Conservation (phyloP, 1,139 yeast genomes). For the Sugiyamaella japonica region DNA sequence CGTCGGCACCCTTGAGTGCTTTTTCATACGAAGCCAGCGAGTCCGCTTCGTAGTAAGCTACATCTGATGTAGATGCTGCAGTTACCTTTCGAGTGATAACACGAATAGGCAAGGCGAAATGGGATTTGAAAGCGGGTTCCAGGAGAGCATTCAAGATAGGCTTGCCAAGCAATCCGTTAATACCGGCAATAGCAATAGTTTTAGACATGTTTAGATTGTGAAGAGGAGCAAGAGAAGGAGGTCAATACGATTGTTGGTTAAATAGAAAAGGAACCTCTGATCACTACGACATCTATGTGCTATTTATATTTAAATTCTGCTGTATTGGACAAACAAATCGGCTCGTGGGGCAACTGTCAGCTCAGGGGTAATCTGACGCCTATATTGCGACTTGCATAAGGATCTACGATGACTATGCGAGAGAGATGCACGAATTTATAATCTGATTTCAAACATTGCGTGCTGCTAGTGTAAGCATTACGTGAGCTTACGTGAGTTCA, state of each 20-base stretch:
- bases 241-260: background rate
- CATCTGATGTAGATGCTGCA: conserved; percentile 36
- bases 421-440: background rate
- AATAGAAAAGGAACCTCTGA: background rate
- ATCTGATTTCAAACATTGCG: background rate
- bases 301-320: background rate
- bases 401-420: background rate
- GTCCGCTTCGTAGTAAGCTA: conserved; percentile 26
- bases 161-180: conserved; percentile 53
- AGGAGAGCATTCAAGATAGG: conserved; percentile 50
- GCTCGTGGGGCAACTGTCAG: background rate
- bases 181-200: conserved; percentile 53
- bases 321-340: background rate
- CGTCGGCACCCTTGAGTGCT: conserved; percentile 52
- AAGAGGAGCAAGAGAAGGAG: background rate
- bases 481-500: background rate
- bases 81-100: conserved; percentile 43
- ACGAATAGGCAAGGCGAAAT: conserved; percentile 51
- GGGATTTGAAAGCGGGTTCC: conserved; percentile 46
- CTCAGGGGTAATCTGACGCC: background rate
- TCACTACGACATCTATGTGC: background rate
- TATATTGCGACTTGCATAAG: background rate
- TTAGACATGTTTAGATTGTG: background rate
- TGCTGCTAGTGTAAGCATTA: background rate
- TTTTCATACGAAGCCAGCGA: conserved; percentile 40